Base-by-base conservation (phyloP, 2,329 filamentous ascomycete genomes). In the Mycosphaerella sp. region DNA sequence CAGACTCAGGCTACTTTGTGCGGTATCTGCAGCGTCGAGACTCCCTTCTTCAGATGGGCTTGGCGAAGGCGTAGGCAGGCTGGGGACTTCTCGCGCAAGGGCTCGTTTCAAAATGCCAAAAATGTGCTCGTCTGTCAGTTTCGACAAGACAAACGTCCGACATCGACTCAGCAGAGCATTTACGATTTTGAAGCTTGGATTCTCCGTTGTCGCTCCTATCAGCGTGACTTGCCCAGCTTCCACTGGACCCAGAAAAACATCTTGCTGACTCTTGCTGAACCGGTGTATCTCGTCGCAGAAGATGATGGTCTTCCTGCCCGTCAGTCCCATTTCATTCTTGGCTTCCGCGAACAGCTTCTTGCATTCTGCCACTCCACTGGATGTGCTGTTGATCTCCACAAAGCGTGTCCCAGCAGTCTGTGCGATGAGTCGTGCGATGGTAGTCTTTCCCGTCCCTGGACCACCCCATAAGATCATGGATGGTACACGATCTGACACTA, bases 251-350 rank as follows among this genome's bases (percentile, higher is more conserved):
- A 98, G 76, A 63, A 97, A 97, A 1, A 96, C 87, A 71, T 97
- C 93, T 68, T 98, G 93, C 69, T 97, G 93, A 0, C 84, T 80
- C 72, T 95, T 96, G 62, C 81, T 87, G 76, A 95, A 95, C 29
- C 92, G 77, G 71, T 95, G 90, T 45, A 96, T 93, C 75, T 97
- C 93, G 73, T 98, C 93, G 73, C 92, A 96, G 70, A 98, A 98
- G 59, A 98, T 83, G 59, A 98, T 95, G 0, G 93, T 97, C 73
- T 88, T 92, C 57, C 90, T 80, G 1, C 92, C 92, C 0, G 89
- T 95, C 48, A 97, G 75, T 1, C 78, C 75, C 45, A 90, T 73
- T 69, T 97, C 93, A 65, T 84, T 87, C 56, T 81, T 83, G 0
- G 93, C 91, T 62, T 96, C 90, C 21, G 78, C 76, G 65, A 97